Conservation (phyloP, 225 moss, liverwort and hornwort species). For the Polytrichum formosum region DNA sequence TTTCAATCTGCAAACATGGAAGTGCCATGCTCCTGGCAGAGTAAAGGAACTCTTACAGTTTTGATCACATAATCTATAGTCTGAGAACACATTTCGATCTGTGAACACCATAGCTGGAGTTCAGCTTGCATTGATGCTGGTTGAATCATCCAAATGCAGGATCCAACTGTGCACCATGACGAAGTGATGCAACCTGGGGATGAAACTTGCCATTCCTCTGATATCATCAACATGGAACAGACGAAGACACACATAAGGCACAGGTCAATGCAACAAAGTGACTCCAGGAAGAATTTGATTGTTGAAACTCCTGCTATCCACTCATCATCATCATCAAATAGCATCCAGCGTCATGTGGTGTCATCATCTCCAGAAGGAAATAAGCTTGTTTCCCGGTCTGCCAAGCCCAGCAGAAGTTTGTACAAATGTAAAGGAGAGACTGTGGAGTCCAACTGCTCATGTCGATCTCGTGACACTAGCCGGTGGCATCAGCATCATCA, state of each 20-base stretch:
- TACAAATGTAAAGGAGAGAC: conserved; percentile 15
- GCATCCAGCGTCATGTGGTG: neutral
- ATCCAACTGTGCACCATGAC: too few species aligned
- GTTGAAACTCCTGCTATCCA: conserved; percentile 14
- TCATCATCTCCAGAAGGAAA: neutral
- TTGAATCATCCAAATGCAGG: too few species aligned
- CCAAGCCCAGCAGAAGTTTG: conserved; percentile 10
- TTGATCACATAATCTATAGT: too few species aligned
- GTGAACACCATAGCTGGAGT: too few species aligned
- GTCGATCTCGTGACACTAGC: conserved; percentile 21
- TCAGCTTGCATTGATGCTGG: too few species aligned
- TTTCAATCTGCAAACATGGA: too few species aligned
- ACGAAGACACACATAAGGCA: conserved; percentile 16
- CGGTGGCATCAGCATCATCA: conserved; percentile 69
- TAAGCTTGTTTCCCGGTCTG: conserved; percentile 15
- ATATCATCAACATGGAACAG: conserved; percentile 7
- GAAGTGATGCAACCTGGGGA: too few species aligned
- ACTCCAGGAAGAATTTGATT: conserved; percentile 45
- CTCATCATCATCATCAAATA: conserved; percentile 7
- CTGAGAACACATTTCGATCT: too few species aligned
- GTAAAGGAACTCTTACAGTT: too few species aligned
- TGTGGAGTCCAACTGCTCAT: conserved; percentile 24
- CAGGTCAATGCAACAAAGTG: conserved; percentile 37
- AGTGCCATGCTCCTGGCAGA: too few species aligned
- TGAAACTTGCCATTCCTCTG: too few species aligned